Percentiles rank a stretch among this genome's conserved stretches.
Conservation (phyloP, 768 basidiomycete species). For the Boletus rufocinnamomeus region DNA sequence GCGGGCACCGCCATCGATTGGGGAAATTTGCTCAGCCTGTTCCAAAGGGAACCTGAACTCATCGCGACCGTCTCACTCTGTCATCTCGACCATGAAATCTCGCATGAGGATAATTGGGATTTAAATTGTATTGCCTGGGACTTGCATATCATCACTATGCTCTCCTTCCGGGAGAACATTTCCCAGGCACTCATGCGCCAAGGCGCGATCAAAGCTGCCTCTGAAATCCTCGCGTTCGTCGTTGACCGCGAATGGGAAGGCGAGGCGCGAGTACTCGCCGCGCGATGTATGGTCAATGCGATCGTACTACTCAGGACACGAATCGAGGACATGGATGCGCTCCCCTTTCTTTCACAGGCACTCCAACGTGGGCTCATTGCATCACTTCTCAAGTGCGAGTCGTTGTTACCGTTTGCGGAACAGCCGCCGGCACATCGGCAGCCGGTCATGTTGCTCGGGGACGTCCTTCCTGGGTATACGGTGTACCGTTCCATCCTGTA, state of each 20-base stretch:
- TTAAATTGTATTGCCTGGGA: conserved; percentile 33
- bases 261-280: conserved; percentile 15
- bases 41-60: conserved; percentile 20
- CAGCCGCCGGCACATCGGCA: conserved; percentile 9
- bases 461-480: conserved; percentile 27
- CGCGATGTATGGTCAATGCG: conserved; percentile 27
- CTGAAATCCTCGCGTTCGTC: conserved; percentile 24
- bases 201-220: conserved; percentile 26
- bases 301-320: conserved; percentile 19
- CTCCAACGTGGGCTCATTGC: conserved; percentile 22
- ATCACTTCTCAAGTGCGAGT: conserved; percentile 29
- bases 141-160: conserved; percentile 27
- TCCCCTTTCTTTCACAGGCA: conserved; percentile 30
- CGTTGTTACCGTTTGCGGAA: conserved; percentile 21
- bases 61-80: conserved; percentile 24
- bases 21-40: conserved; percentile 26
- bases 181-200: conserved; percentile 23
- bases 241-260: conserved; percentile 19
- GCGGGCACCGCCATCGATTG: conserved; percentile 20
- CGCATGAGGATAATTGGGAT: conserved; percentile 19
- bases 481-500: conserved; percentile 29
- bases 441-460: conserved; percentile 15
- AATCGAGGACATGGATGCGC: conserved; percentile 28
- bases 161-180: conserved; percentile 23
- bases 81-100: conserved; percentile 30